phyloP scores from a whole-genome alignment of 2,329 filamentous ascomycete species.

The Colletotrichum zoysiae region DNA sequence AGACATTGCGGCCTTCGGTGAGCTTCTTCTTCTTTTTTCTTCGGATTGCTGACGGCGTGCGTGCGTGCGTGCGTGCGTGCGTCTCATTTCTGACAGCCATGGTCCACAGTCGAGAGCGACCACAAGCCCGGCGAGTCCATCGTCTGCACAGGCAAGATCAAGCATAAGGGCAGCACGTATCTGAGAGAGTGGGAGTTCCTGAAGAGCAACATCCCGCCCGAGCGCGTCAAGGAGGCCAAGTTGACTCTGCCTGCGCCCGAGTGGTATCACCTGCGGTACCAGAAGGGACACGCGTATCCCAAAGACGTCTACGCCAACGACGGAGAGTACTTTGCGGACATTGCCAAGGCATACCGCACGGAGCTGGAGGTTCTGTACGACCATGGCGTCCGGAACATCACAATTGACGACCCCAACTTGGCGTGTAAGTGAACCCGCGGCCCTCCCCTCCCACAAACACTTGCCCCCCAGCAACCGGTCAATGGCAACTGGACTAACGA shows the following conservation, averaged over 20 bases:
- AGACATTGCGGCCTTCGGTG: slow-evolving; percentile 57
- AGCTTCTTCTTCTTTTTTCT: slow-evolving; percentile 5
- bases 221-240: slow-evolving; percentile 74
- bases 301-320: slow-evolving; percentile 68
- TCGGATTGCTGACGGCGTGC: background rate
- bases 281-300: slow-evolving; percentile 68
- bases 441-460: background rate
- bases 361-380: slow-evolving; percentile 68
- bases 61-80: too few relatives aligned
- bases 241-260: slow-evolving; percentile 72
- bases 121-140: slow-evolving; percentile 62
- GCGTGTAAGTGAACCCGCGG: slow-evolving; percentile 48
- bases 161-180: slow-evolving; percentile 59
- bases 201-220: slow-evolving; percentile 64
- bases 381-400: slow-evolving; percentile 67
- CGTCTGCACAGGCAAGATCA: slow-evolving; percentile 61
- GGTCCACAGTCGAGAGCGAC: slow-evolving; percentile 54
- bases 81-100: background rate
- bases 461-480: background rate
- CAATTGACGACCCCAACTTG: slow-evolving; percentile 74
- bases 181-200: slow-evolving; percentile 58
- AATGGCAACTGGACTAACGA: background rate
- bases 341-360: slow-evolving; percentile 66
- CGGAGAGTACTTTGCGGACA: slow-evolving; percentile 68
- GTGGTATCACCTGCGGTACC: slow-evolving; percentile 74